phyloP scores from a whole-genome alignment of 345 rosid genomes.

The Erodium maritimum region DNA sequence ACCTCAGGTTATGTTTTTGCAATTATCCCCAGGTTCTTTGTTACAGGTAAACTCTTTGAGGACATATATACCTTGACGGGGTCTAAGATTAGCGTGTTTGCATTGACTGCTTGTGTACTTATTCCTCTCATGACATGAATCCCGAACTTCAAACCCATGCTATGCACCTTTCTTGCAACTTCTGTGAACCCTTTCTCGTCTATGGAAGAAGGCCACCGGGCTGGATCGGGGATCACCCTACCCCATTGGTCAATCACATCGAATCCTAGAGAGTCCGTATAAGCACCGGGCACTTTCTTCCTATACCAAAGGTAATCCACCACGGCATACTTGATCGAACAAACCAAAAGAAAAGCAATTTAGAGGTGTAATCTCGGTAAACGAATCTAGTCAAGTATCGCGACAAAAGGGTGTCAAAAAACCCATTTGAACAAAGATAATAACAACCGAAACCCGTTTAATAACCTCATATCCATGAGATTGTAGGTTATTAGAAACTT shows the following conservation, averaged over 20 bases:
- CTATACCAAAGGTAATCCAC: slow-evolving; percentile 97
- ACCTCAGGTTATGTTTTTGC: background rate
- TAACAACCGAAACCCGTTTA: too few relatives aligned
- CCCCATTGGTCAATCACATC: slow-evolving; percentile 98
- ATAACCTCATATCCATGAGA: slow-evolving; percentile 14
- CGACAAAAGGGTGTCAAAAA: too few relatives aligned
- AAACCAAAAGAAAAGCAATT: background rate
- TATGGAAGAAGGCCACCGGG: slow-evolving; percentile 85
- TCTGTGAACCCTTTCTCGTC: slow-evolving; percentile 68
- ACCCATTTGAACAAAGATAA: too few relatives aligned
- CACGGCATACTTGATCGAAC: slow-evolving; percentile 57
- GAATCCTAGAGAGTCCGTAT: slow-evolving; percentile 54
- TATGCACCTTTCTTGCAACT: slow-evolving; percentile 65
- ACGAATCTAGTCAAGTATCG: too few relatives aligned
- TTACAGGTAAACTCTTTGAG: background rate
- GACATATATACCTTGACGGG: slow-evolving; percentile 28
- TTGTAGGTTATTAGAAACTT: slow-evolving; percentile 46
- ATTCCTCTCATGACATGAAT: slow-evolving; percentile 92
- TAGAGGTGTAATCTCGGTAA: background rate
- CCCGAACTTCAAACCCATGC: slow-evolving; percentile 89
- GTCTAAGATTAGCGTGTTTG: slow-evolving; percentile 66
- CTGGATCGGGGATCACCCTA: slow-evolving; percentile 67
- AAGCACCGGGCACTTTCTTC: slow-evolving; percentile 64
- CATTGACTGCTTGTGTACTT: slow-evolving; percentile 79
- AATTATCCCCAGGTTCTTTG: background rate